phyloP scores from a whole-genome alignment of 306 rosid genomes.

The Purshia tridentata region DNA sequence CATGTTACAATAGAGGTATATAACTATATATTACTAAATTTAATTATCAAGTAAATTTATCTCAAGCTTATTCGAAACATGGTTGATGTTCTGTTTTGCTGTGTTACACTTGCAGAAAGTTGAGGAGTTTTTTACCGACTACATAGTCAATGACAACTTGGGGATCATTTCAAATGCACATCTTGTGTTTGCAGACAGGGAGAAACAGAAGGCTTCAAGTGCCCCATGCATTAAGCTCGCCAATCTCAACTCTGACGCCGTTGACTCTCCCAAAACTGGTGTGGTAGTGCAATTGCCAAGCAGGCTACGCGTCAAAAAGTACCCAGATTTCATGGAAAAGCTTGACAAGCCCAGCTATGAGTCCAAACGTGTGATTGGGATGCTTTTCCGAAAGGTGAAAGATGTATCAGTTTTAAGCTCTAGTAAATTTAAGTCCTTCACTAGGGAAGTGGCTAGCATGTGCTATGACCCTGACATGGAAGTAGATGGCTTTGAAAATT shows the following conservation, averaged over 20 bases:
- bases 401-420: background rate
- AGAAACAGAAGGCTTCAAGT: conserved; percentile 32
- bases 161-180: conserved; percentile 44
- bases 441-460: conserved; percentile 10
- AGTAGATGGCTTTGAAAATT: conserved; percentile 55
- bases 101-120: conserved; percentile 30
- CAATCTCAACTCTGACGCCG: conserved; percentile 35
- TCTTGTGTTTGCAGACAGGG: conserved; percentile 33
- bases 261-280: conserved; percentile 46
- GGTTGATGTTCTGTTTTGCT: background rate
- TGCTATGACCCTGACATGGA: conserved; percentile 44
- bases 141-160: conserved; percentile 36
- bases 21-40: background rate
- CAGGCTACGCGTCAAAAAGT: background rate
- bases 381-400: conserved; percentile 40
- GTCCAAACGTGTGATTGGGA: conserved; percentile 39
- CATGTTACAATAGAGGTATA: conserved; percentile 47
- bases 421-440: conserved; percentile 11
- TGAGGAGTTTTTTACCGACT: conserved; percentile 31
- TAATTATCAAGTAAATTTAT: background rate
- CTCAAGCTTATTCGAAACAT: background rate
- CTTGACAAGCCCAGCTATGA: conserved; percentile 18
- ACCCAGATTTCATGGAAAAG: conserved; percentile 55
- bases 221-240: conserved; percentile 30
- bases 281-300: conserved; percentile 27